phyloP scores from a whole-genome alignment of 805 yeast genomes.

The Schizosaccharomyces lindneri region DNA sequence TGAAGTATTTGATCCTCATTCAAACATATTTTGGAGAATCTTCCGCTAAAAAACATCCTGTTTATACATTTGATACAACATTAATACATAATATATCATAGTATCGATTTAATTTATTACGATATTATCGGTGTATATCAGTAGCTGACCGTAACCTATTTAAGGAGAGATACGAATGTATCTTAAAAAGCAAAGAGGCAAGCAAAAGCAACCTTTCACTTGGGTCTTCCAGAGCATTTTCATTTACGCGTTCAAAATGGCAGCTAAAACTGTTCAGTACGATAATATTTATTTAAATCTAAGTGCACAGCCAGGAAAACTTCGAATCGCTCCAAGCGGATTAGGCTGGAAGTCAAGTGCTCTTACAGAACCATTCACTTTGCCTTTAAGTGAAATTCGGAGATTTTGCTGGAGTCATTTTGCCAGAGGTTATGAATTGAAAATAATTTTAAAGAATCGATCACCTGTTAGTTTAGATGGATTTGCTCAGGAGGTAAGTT shows the following conservation, averaged over 20 bases:
- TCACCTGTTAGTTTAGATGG: slow-evolving; percentile 83
- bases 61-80: too few species aligned
- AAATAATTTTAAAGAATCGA: slow-evolving; percentile 67
- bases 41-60: too few species aligned
- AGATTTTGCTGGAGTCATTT: slow-evolving; percentile 82
- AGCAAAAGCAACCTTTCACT: too few species aligned
- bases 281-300: slow-evolving; percentile 79
- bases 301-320: slow-evolving; percentile 59
- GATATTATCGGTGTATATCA: too few species aligned
- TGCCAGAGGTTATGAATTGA: slow-evolving; percentile 68
- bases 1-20: too few species aligned
- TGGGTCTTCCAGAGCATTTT: too few species aligned
- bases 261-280: slow-evolving; percentile 27
- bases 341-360: slow-evolving; percentile 69
- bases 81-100: too few species aligned
- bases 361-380: slow-evolving; percentile 6
- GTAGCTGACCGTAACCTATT: too few species aligned
- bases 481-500: slow-evolving; percentile 35
- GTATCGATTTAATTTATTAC: too few species aligned
- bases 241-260: background rate
- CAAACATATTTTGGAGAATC: too few species aligned
- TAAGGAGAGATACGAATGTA: too few species aligned
- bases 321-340: slow-evolving; percentile 91
- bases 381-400: slow-evolving; percentile 60
- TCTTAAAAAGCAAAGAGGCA: too few species aligned